A percentile compares a stretch with the other conserved stretches of the same genome.
Conservation (phyloP, 331 rosid genomes). For the Acacia concinna region DNA sequence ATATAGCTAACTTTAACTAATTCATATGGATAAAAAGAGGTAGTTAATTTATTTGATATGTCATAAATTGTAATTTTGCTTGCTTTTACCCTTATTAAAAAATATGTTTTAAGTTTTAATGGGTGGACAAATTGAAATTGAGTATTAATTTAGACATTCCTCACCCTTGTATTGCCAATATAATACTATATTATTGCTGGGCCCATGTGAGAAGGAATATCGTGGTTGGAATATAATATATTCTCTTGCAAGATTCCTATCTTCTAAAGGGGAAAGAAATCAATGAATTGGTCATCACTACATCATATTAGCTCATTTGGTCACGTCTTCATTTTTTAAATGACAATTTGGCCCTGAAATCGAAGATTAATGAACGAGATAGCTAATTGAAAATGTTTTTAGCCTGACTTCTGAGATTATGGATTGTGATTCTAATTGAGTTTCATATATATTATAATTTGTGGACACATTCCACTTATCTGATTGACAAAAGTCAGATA, state of each 20-base stretch:
- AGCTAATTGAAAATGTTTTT: background rate
- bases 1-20: too few relatives aligned
- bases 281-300: background rate
- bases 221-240: background rate
- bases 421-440: background rate
- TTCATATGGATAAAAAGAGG: too few relatives aligned
- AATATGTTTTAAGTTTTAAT: too few relatives aligned
- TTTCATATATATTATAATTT: background rate
- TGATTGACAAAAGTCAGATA: background rate
- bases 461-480: background rate
- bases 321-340: background rate
- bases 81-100: too few relatives aligned
- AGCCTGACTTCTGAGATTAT: background rate
- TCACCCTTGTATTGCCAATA: background rate
- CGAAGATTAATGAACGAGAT: background rate
- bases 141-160: too few relatives aligned
- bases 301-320: background rate
- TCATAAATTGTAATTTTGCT: too few relatives aligned
- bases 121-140: too few relatives aligned
- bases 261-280: background rate
- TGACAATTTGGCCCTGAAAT: background rate
- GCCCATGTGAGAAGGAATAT: conserved; percentile 17
- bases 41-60: too few relatives aligned
- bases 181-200: background rate
- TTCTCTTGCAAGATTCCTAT: background rate